Conservation (phyloP, 805 yeast species). For the Tetrapisispora arboricola region DNA sequence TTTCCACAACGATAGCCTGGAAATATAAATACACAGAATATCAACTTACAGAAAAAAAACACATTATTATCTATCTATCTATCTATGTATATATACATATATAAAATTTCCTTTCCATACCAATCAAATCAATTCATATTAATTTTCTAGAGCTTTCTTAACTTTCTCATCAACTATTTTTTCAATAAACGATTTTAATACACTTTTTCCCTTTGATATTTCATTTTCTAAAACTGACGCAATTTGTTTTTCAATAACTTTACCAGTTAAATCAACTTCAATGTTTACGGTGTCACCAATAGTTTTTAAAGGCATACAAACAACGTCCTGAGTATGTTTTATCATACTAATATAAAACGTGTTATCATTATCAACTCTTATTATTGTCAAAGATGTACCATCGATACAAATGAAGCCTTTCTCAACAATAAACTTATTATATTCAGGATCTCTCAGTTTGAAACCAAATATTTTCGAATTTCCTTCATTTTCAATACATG, state of each 20-base stretch:
- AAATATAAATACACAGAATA: no score
- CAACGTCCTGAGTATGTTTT: constrained; percentile 78
- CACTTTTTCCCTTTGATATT: constrained; percentile 37
- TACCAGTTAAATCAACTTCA: constrained; percentile 93
- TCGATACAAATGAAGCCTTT: constrained; percentile 91
- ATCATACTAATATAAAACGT: constrained; percentile 84
- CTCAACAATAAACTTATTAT: constrained; percentile 69
- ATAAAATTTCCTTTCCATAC: neutral
- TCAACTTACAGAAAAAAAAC: no score
- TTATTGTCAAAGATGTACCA: constrained; percentile 87
- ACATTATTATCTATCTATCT: no score
- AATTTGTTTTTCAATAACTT: constrained; percentile 81
- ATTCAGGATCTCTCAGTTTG: constrained; percentile 50
- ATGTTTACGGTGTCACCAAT: constrained; percentile 66
- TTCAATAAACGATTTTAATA: constrained; percentile 41
- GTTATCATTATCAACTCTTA: constrained; percentile 47
- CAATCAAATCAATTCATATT: neutral
- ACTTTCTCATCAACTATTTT: constrained; percentile 39
- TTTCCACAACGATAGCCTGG: no score
- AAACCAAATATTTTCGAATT: constrained; percentile 73
- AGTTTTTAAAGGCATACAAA: constrained; percentile 55
- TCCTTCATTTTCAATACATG: constrained; percentile 45
- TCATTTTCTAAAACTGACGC: constrained; percentile 45
- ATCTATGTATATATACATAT: no score
- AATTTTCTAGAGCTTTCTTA: constrained; percentile 8